These are phyloP conservation scores for Salix suchowensis DNA, from an alignment of 345 rosid species.

Conservation along the genomic window DNA sequence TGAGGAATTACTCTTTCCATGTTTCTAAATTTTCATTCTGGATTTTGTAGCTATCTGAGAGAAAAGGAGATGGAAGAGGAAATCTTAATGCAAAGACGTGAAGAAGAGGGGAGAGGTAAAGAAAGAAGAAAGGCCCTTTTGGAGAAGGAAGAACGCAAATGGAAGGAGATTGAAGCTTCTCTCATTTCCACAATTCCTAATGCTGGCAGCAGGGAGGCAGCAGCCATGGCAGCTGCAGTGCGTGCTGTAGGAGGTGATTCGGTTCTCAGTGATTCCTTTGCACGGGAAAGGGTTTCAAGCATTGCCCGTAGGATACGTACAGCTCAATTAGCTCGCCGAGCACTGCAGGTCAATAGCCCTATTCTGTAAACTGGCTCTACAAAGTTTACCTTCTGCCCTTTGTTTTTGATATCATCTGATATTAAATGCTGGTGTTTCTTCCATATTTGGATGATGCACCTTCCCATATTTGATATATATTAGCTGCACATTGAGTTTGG, in stretches of 20 bases:
- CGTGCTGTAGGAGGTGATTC: slow-evolving; percentile 99
- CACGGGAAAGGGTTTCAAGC: slow-evolving; percentile 96
- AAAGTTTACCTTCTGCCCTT: not conserved
- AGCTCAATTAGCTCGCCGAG: slow-evolving; percentile 87
- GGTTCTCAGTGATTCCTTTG: slow-evolving; percentile 98
- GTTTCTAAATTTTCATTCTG: slow-evolving; percentile 4
- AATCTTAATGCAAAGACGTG: slow-evolving; percentile 93
- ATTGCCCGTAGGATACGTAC: slow-evolving; percentile 91
- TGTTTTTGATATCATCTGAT: not conserved
- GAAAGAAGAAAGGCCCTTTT: slow-evolving; percentile 96
- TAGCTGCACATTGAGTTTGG: not conserved
- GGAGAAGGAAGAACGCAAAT: slow-evolving; percentile 98
- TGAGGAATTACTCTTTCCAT: not conserved
- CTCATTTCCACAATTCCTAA: slow-evolving; percentile 96
- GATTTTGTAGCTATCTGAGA: slow-evolving; percentile 69
- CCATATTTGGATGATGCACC: not conserved
- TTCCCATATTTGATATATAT: not conserved
- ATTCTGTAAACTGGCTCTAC: not conserved
- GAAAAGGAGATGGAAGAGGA: slow-evolving; percentile 99
- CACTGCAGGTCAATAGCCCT: slow-evolving; percentile 57
- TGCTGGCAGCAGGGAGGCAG: slow-evolving; percentile 98
- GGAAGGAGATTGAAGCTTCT: slow-evolving; percentile 99
- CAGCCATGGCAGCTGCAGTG: slow-evolving; percentile 99
- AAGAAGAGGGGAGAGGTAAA: slow-evolving; percentile 99
- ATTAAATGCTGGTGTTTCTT: not conserved